Evolutionary conservation across 352 stramenopile genomes (phyloP), one percentile per base, ranked within the genome.

Genomic region (Globisporangium takayamanum): DNA sequence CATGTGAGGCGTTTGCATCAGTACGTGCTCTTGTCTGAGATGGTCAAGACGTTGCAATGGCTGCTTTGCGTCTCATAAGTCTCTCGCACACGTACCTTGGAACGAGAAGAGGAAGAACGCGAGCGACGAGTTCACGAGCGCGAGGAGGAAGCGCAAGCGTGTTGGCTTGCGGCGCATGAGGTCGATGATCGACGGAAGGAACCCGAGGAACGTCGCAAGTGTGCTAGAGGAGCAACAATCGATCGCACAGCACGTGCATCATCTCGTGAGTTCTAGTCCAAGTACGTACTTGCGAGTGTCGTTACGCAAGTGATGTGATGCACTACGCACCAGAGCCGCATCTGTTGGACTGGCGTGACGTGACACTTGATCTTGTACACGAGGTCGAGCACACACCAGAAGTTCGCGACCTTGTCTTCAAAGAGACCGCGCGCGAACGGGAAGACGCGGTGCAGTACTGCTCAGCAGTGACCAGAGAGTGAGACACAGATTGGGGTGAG

Each of bases 51-150:
- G 33, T 39, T 12, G 1, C 7, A 3, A 33, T 33, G 28, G 33
- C 33, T 12, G 11, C 33, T 2, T 39, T 39, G 5, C 2, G 33
- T 39, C 33, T 10, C 33, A 33, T 5, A 33, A 44, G 37, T 15
- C 8, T 15, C 37, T 18, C 3, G 39, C 16, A 18, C 3, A 28
- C 44, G 44, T 4, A 49, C 44, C 44, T 92, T 99, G 95, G 69
- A 97, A 99, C n/a, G 90, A 98, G 47, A 97, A 97, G 49, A 98
- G 75, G 68, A 98, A 98, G 60, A 98, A 98, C 44, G 89, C 85
- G 8, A 98, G 70, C 8, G 92, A 93, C 47, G 81, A 95, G 52
- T 89, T 92, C 30, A 73, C 79, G 26, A 94, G 72, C 8, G 88
- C 88, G 39, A 95, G 74, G 18, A 98, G 60, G 53, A 97, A 85